Conservation (phyloP, 2,329 filamentous ascomycete species). For the Neonectria coccinea region DNA sequence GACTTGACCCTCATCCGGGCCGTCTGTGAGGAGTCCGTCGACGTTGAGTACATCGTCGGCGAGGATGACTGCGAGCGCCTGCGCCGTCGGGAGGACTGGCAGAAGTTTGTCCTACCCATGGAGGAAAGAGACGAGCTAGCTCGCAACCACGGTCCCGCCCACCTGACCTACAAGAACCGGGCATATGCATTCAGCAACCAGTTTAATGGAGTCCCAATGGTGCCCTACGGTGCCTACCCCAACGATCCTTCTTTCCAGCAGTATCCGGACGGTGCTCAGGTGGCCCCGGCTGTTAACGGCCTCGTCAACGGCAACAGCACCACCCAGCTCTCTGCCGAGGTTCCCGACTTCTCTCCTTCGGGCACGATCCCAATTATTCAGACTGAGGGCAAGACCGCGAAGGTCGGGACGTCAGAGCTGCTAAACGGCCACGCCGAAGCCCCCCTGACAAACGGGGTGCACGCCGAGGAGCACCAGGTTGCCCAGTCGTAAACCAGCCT, state of each 20-base stretch:
- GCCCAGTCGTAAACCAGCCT: slow-evolving; percentile 33
- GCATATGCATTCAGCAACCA: slow-evolving; percentile 45
- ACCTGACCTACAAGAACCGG: slow-evolving; percentile 53
- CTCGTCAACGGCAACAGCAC: slow-evolving; percentile 44
- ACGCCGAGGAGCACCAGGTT: slow-evolving; percentile 34
- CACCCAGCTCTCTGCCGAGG: slow-evolving; percentile 54
- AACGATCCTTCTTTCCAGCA: slow-evolving; percentile 47
- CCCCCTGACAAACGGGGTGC: slow-evolving; percentile 46
- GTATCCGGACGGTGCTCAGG: slow-evolving; percentile 48
- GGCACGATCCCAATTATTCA: slow-evolving; percentile 37
- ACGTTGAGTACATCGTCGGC: slow-evolving; percentile 79
- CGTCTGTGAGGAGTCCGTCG: slow-evolving; percentile 78
- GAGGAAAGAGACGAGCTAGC: slow-evolving; percentile 79
- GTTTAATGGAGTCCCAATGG: slow-evolving; percentile 49
- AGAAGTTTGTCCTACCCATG: slow-evolving; percentile 80
- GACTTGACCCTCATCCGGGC: slow-evolving; percentile 79
- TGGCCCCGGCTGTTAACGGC: slow-evolving; percentile 54
- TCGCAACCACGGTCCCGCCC: slow-evolving; percentile 75
- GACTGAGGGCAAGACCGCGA: slow-evolving; percentile 28
- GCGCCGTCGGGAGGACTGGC: slow-evolving; percentile 80
- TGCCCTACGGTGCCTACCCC: slow-evolving; percentile 49
- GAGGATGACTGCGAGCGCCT: slow-evolving; percentile 84
- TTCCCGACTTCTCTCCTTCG: slow-evolving; percentile 55
- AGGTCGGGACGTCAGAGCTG: slow-evolving; percentile 27
- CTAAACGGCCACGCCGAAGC: slow-evolving; percentile 40